Evolutionary conservation across 2,329 filamentous ascomycete species (phyloP), one percentile per base, ranked within the genome.

Genomic region (Nothopassalora personata): DNA sequence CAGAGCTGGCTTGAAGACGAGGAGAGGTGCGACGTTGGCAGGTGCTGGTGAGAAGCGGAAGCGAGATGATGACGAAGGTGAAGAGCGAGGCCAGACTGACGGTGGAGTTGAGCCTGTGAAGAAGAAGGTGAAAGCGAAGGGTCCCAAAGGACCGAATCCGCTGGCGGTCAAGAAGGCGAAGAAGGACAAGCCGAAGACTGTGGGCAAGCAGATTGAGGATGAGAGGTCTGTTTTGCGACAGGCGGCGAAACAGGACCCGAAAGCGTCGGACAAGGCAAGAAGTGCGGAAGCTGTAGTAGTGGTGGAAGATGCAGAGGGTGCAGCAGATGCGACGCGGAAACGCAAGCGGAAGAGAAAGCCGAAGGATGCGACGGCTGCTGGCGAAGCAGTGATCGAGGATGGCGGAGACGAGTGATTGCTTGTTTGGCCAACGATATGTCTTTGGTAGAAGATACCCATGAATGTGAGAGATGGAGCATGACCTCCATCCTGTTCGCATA

Each of bases 131-230:
- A 83, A 81, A 69, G 71, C 70, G 23, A 82, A 81, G 59, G 87
- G 86, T 1, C 81, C 80, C 3, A 90, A 89, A 71, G 85, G 82
- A 19, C 87, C 86, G 1, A 91, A 91, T 71, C 88, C 88, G 8
- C 74, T 91, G 56, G 83, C 86, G 53, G 79, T 88, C 54, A 88
- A 87, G 77, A 90, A 89, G 75, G 65, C 81, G 30, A 89, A 87
- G 77, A 84, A 83, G 70, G 71, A 73, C 59, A 57, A 59, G 36
- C 54, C 4, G 43, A 61, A 51, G 48, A 62, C 50, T 48, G 30
- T 34, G 13, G 49, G 30, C 27, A 61, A 60, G 57, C 54, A 61
- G 57, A 57, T 13, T 49, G 64, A 68, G 48, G 61, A 66, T 5
- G 63, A 67, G 53, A 60, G 45, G 48, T 47, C 66, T 27, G 58